A percentile compares a stretch with the other conserved stretches of the same genome.
These are phyloP conservation scores for Psilocybe azurescens DNA, from an alignment of 768 basidiomycete genomes.

Conservation along the genomic window DNA sequence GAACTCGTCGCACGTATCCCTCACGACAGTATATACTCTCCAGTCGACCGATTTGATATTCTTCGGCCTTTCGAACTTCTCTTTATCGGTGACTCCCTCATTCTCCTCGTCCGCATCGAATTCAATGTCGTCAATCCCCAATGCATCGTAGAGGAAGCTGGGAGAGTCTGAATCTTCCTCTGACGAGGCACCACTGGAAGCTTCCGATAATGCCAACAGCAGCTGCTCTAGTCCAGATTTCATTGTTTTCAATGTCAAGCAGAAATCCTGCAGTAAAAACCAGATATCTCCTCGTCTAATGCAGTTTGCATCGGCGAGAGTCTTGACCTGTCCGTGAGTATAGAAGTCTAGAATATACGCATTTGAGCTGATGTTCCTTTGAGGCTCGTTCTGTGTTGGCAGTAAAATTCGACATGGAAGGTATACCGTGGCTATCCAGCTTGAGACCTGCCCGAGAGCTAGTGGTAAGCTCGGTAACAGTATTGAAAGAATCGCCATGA, in stretches of 20 bases:
- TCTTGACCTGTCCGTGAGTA: constrained; percentile 60
- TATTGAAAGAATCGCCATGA: constrained; percentile 57
- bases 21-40: constrained; percentile 58
- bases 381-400: constrained; percentile 11
- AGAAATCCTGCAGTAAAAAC: constrained; percentile 67
- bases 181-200: constrained; percentile 4
- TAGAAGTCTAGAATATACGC: constrained; percentile 76
- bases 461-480: constrained; percentile 53
- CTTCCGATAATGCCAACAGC: constrained; percentile 28
- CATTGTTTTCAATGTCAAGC: constrained; percentile 53
- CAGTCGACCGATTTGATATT: constrained; percentile 54
- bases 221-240: constrained; percentile 55
- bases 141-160: constrained; percentile 7
- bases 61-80: constrained; percentile 31
- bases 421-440: constrained; percentile 64
- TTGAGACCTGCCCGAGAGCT: constrained; percentile 59
- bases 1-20: constrained; percentile 51
- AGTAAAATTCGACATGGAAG: constrained; percentile 48
- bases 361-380: constrained; percentile 50
- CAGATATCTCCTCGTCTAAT: constrained; percentile 70
- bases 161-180: too few species aligned
- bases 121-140: constrained; percentile 30
- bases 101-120: constrained; percentile 20
- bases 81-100: background rate
- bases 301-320: constrained; percentile 56